Base-by-base conservation (phyloP, 768 basidiomycete genomes). In the Gloeostereum incarnatum region DNA sequence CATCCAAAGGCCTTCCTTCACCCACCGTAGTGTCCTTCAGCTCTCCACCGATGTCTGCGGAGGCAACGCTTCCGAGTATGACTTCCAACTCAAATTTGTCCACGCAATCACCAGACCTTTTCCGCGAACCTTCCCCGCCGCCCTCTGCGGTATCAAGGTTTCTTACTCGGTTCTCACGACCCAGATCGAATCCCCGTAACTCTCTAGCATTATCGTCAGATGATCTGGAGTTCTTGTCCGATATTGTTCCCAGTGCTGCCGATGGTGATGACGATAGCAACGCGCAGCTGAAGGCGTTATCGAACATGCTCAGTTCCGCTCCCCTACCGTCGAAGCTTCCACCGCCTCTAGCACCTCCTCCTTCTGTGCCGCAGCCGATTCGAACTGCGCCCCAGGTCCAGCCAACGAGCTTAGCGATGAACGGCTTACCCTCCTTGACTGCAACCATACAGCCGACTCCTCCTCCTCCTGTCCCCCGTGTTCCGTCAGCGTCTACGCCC, bases 71-170 rank as follows among this genome's bases (percentile, higher is more conserved):
- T 29, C 9, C 8, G 9, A 31, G 46, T 14, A 48, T 35, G 13
- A 6, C 33, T 20, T 26, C 42, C 4, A 16, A 36, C 8, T 22
- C 26, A 29, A 29, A 8, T 29, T 20, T 34, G 13, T n/a, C 33
- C 14, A 4, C 33, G 11, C n/a, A 30, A 18, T 39, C 34, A 38
- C 32, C 36, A 38, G 22, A 39, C 27, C 16, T 44, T 5, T 38
- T 45, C 39, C 18, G 25, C 19, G 37, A 31, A 30, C 22, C 17
- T 43, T 26, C 30, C 9, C 47, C 53, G 11, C 50, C 65, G 4
- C 64, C 74, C 20, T 87, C 90, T 0, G 85, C 75, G 6, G 84
- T 92, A 22, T 87, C 88, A 8, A 75, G 90, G 4, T 92, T 93
- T 54, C 65, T 91, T 34, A 76, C 71, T 35, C 75, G 86, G 34